Base-by-base conservation (phyloP, 345 rosid species). In the Diplotaxis tenuifolia region DNA sequence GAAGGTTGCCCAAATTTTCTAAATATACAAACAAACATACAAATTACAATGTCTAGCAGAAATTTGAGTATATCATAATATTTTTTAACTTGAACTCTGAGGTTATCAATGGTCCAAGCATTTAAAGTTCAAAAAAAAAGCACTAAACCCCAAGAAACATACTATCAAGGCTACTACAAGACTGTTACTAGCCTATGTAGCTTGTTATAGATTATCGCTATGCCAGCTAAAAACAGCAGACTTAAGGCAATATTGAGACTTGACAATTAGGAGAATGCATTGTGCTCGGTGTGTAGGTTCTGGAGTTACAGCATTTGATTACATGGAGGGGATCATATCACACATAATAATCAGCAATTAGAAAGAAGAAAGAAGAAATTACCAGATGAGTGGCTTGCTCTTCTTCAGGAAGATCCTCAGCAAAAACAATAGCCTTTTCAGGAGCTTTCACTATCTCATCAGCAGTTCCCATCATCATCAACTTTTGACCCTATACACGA, bases 391-490 rank as follows among this genome's bases (percentile, higher is more conserved):
- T 79, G 50, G 81, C 95, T 81, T 85, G 97, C 55, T 88, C 98
- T 84, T 96, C 99, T 75, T 92, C 96, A 14, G 97, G 98, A 78
- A 96, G 89, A 88, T 96, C 99, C 85, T 96, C 99, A 18, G 86
- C 75, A 79, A 96, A 96, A 72, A 96, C 86, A 81, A 36, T 89
- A 28, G 16, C 92, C 81, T 90, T 95, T 67, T 95, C 98, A 8
- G 99, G 98, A 66, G 96, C 96, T 79, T 89, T 92, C 65, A 96
- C 88, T 69, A 90, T 82, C 88, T 92, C 98, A 80, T 89, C 99
- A 3, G 96, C 97, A 74, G 97, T 87, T 79, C 98, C 98, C 97
- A 96, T 90, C 98, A 96, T 87, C 99, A 96, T 96, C 88, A 96
- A 74, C 67, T 83, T 90, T 83, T 92, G 98, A 72, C 98, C 97